Base-by-base conservation (phyloP, 805 yeast species). In the Myxozyma monticola region DNA sequence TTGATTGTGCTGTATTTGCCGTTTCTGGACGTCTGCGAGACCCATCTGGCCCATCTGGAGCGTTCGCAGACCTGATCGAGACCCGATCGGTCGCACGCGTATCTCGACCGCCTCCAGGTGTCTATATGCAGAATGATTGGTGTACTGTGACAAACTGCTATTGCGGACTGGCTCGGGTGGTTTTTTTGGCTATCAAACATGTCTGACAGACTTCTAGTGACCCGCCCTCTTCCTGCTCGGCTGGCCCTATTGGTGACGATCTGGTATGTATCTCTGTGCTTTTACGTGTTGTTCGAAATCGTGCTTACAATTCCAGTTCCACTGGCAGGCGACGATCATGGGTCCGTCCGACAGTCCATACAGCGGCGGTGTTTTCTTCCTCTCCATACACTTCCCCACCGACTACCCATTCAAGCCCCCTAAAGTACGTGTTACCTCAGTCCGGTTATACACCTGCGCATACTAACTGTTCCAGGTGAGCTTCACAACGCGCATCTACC, bases 281-380 rank as follows among this genome's bases (percentile, higher is more conserved):
- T 15, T 12, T 15, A 18, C 30, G 10, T n/a, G 20, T 26, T 26
- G 24, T 7, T n/a, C 17, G 7, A n/a, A 12, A 28, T 34, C 28
- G n/a, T 17, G 8, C 22, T 22, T 26, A 9, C 12, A 9, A 18
- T 14, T 15, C n/a, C 18, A 53, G 59, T 93, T 85, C 75, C 98
- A 91, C 76, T 93, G 99, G 99, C 98, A 93, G 75, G 99, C 98
- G 36, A 90, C 98, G 37, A 93, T 93, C 69, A 88, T 93, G 95
- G 99, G 99, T 42, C 99, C 99, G 44, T 59, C 96, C 61, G 98
- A 93, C 73, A 87, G 96, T 41, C 77, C 87, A 54, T 81, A 81
- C 63, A 78, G 85, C 33, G 91, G 91, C 60, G 99, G 98, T 65
- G 96, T 91, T 38, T 93, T 93, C 72, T 93, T 93, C 78, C 79